Conservation (phyloP, 83 land plant species). For the Isoetes engelmannii region DNA sequence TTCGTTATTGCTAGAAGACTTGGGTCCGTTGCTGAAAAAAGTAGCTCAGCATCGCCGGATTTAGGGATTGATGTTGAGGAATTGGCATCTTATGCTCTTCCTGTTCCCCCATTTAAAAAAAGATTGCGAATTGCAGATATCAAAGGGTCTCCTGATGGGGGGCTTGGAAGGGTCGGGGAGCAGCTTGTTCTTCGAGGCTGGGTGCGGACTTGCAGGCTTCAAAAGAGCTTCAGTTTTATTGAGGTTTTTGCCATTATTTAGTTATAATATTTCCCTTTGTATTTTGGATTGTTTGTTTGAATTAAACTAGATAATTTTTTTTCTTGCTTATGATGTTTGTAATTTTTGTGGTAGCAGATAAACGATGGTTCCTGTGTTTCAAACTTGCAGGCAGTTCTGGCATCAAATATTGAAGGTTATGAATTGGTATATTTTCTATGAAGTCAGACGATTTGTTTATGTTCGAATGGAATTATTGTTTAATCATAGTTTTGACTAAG, state of each 20-base stretch:
- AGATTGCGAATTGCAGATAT: slow-evolving; percentile 63
- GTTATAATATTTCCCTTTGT: not conserved
- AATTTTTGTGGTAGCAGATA: slow-evolving; percentile 39
- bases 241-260: slow-evolving; percentile 46
- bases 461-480: too few species aligned
- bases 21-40: too few species aligned
- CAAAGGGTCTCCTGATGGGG: slow-evolving; percentile 64
- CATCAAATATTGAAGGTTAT: slow-evolving; percentile 66
- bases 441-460: too few species aligned
- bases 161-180: slow-evolving; percentile 59
- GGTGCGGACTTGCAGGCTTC: slow-evolving; percentile 88
- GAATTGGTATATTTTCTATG: slow-evolving; percentile 53
- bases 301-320: not conserved
- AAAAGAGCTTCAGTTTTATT: slow-evolving; percentile 74
- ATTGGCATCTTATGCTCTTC: too few species aligned
- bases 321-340: not conserved
- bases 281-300: slow-evolving; percentile 5
- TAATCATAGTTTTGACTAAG: too few species aligned
- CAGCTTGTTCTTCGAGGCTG: slow-evolving; percentile 56
- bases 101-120: slow-evolving; percentile 50
- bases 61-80: too few species aligned
- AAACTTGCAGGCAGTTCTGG: slow-evolving; percentile 80
- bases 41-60: too few species aligned
- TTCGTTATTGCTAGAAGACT: too few species aligned
- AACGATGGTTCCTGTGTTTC: slow-evolving; percentile 95